Base-by-base conservation (phyloP, 2,329 filamentous ascomycete genomes). In the Aspergillus ustus region DNA sequence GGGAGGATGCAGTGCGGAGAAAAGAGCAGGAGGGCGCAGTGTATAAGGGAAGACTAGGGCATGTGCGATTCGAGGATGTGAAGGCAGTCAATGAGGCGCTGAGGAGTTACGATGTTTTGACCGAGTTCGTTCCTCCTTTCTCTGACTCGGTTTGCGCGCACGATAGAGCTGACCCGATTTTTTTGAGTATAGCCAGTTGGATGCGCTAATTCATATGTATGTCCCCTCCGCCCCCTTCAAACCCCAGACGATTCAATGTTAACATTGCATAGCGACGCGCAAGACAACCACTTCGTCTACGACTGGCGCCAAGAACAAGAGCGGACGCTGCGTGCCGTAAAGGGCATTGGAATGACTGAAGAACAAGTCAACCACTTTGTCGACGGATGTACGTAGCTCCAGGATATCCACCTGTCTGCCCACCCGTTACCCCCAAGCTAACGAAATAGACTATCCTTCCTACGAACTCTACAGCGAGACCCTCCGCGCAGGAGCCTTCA, bases 251-350 rank as follows among this genome's bases (percentile, higher is more conserved):
- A 48, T 20, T 29, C n/a, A 22, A 17, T 55, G 48, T 56, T 62
- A 53, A 62, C 34, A 13, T 34, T 44, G 31, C 28, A 31, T 50
- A 83, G 81, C 59, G 89, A 96, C 70, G 90, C 93, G 6, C 85
- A 90, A 68, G 82, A 95, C 67, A 83, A 87, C 4, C 81, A 82
- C 54, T 93, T 88, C 72, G 93, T 96, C 56, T 97, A 97, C 70
- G 85, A 84, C 63, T 97, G 93, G 93, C 87, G 93, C 15, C 80
- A 88, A 68, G 83, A 97, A 78, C 92, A 96, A 77, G 93, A 97
- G 77, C 84, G 85, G 52, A 85, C 85, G 61, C 81, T 97, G 69
- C 85, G 90, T 25, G 80, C 80, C 7, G 78, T 83, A 22, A 90
- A 85, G 66, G 92, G 91, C 1, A 84, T 83, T 0, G 93, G 92